A percentile compares a stretch with the other conserved stretches of the same genome.
phyloP scores from a whole-genome alignment of 2,329 filamentous ascomycete species.

The Ceratocystiopsis minuta region DNA sequence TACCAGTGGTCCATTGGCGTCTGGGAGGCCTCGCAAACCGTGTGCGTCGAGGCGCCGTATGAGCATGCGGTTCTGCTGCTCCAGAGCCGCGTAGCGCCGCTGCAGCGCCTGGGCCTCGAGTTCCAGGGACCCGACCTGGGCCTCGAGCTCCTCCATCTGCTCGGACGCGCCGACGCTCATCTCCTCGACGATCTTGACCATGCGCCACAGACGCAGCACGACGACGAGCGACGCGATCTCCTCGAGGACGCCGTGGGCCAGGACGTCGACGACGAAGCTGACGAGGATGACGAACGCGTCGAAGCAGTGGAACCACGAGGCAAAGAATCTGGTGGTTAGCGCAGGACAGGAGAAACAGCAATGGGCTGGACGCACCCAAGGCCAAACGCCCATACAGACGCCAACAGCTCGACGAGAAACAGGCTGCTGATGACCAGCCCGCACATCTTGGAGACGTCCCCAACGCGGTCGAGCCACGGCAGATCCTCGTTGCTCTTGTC shows the following conservation, averaged over 20 bases:
- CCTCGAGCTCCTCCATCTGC: slow-evolving; percentile 38
- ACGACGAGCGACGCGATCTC: slow-evolving; percentile 50
- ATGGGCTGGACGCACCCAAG: slow-evolving; percentile 9
- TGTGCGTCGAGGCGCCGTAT: too few relatives aligned
- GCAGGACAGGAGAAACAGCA: not conserved
- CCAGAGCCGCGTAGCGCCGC: slow-evolving; percentile 3
- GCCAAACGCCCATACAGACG: slow-evolving; percentile 41
- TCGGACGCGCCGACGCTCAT: slow-evolving; percentile 44
- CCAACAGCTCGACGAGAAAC: slow-evolving; percentile 44
- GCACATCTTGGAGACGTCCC: slow-evolving; percentile 26
- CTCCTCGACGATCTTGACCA: slow-evolving; percentile 56
- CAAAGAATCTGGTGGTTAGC: slow-evolving; percentile 29
- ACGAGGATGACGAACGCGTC: slow-evolving; percentile 44
- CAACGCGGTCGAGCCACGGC: slow-evolving; percentile 22
- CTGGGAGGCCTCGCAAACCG: too few relatives aligned
- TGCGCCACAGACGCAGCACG: slow-evolving; percentile 46
- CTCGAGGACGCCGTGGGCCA: slow-evolving; percentile 39
- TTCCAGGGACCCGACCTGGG: slow-evolving; percentile 32
- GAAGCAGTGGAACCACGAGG: slow-evolving; percentile 42
- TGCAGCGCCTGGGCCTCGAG: slow-evolving; percentile 22
- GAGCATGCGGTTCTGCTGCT: not conserved
- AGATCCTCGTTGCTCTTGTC: slow-evolving; percentile 16
- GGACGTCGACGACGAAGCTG: slow-evolving; percentile 43
- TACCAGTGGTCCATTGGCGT: too few relatives aligned
- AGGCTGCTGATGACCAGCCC: slow-evolving; percentile 43